These are phyloP conservation scores for Metarhizium humberi DNA, from an alignment of 2,329 filamentous ascomycete genomes.

Conservation along the genomic window DNA sequence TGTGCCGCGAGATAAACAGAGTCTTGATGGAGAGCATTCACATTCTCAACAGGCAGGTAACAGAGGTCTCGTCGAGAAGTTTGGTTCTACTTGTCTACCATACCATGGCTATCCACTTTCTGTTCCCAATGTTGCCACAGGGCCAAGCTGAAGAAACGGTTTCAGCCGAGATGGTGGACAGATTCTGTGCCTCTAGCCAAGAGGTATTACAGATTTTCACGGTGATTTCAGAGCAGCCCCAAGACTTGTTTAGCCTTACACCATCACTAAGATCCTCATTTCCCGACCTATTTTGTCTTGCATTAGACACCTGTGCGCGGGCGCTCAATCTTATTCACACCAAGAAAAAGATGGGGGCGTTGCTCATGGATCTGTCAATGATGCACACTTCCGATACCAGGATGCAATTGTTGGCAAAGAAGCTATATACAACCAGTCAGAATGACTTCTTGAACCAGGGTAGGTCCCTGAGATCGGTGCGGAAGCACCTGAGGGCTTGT, in stretches of 20 bases:
- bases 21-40: slow-evolving; percentile 17
- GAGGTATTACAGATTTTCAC: slow-evolving; percentile 18
- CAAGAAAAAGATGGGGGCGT: slow-evolving; percentile 9
- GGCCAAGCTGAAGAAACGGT: slow-evolving; percentile 12
- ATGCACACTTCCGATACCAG: slow-evolving; percentile 14
- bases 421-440: slow-evolving; percentile 18
- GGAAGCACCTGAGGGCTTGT: slow-evolving; percentile 20
- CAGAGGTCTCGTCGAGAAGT: slow-evolving; percentile 14
- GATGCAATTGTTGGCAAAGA: slow-evolving; percentile 15
- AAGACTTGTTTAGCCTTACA: slow-evolving; percentile 10
- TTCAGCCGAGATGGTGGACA: slow-evolving; percentile 15
- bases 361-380: slow-evolving; percentile 12
- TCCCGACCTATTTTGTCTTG: slow-evolving; percentile 18
- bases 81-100: slow-evolving; percentile 23
- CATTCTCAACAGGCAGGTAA: slow-evolving; percentile 13
- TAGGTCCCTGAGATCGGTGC: slow-evolving; percentile 12
- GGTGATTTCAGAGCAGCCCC: slow-evolving; percentile 11
- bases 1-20: slow-evolving; percentile 19
- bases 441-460: slow-evolving; percentile 18
- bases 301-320: slow-evolving; percentile 22
- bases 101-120: slow-evolving; percentile 22
- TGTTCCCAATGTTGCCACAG: slow-evolving; percentile 17
- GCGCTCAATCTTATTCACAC: slow-evolving; percentile 17
- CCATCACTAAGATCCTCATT: slow-evolving; percentile 16
- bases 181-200: slow-evolving; percentile 19